Percentiles rank a stretch among this genome's conserved stretches.
Evolutionary conservation across 2,329 filamentous ascomycete genomes (phyloP).

Genomic region (Fusarium marasasianum): DNA sequence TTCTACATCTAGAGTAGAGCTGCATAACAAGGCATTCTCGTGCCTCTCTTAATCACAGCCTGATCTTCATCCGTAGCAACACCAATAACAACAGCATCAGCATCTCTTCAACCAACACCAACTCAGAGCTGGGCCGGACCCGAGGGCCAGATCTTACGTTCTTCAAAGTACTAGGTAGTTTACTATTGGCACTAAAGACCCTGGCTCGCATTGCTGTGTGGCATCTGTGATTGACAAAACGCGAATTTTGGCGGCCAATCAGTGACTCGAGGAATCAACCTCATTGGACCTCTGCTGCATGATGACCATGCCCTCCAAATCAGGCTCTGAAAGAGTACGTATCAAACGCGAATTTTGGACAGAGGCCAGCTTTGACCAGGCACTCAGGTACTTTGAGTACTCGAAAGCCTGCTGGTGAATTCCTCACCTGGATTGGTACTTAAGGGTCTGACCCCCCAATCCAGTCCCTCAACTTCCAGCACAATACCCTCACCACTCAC

Average conservation of each 20-base stretch:
- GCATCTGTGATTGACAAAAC: accelerated
- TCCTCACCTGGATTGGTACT: background rate
- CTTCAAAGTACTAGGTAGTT: too few relatives aligned
- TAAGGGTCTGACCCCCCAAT: background rate
- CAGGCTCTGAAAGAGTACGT: background rate
- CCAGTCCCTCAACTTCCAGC: background rate
- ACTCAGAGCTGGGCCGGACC: too few relatives aligned
- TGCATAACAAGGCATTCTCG: too few relatives aligned
- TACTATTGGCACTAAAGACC: too few relatives aligned
- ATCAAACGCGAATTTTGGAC: background rate
- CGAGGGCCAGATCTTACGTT: too few relatives aligned
- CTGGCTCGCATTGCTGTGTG: accelerated
- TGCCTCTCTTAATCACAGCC: too few relatives aligned
- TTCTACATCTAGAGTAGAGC: too few relatives aligned
- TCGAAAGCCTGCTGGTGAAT: background rate
- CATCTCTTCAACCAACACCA: too few relatives aligned
- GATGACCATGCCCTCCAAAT: background rate
- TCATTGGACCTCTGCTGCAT: background rate
- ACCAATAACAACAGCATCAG: too few relatives aligned
- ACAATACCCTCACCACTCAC: accelerated
- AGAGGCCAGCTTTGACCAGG: background rate
- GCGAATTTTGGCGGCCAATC: background rate
- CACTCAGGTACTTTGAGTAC: too few relatives aligned
- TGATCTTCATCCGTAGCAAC: too few relatives aligned
- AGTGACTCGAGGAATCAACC: accelerated